Evolutionary conservation across 169 alveolate genomes (phyloP), one percentile per base, ranked within the genome.

Genomic region (Eimeria sp.): DNA sequence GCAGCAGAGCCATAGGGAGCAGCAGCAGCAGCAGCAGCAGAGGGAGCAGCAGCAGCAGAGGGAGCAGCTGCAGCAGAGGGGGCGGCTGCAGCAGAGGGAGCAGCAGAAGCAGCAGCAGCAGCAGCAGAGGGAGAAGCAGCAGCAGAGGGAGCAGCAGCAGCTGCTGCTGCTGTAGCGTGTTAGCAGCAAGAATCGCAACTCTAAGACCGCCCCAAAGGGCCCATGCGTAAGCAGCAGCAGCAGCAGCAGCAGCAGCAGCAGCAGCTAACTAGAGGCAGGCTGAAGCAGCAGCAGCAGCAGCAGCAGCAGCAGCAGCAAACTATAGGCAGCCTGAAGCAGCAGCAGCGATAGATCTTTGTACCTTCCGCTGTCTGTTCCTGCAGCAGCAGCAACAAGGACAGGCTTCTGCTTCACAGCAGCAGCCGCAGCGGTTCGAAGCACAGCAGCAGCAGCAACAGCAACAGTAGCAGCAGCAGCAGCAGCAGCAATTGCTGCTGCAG

Each of bases 341-440:
- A 46, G 90, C 90, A 54, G 66, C n/a, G 18, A 23, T n/a, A 46
- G 68, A 11, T 9, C 68, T 18, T n/a, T n/a, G 66, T 30, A 78
- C 11, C 40, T 13, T 11, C 89, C 46, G 89, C 71, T 78, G 89
- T 68, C 3, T 49, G 30, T 9, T 46, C 40, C 89, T 78, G 90
- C 90, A 56, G 74, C 90, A 82, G 90, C 90, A 64, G 74, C 74
- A 54, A n/a, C n/a, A n/a, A n/a, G n/a, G n/a, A n/a, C n/a, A n/a
- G n/a, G n/a, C n/a, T n/a, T n/a, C n/a, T n/a, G n/a, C n/a, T n/a
- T n/a, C n/a, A 40, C 85, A 74, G 85, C 85, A 74, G 56, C 85
- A n/a, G 85, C 85, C 27, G 85, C 49, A n/a, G 56, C 49, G 37
- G 58, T 62, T 14, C 33, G 46, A 46, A 71, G 14, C 4, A 71